A percentile compares a stretch with the other conserved stretches of the same genome.
Evolutionary conservation across 305 asterid species (phyloP).

Genomic region (Vinca major): DNA sequence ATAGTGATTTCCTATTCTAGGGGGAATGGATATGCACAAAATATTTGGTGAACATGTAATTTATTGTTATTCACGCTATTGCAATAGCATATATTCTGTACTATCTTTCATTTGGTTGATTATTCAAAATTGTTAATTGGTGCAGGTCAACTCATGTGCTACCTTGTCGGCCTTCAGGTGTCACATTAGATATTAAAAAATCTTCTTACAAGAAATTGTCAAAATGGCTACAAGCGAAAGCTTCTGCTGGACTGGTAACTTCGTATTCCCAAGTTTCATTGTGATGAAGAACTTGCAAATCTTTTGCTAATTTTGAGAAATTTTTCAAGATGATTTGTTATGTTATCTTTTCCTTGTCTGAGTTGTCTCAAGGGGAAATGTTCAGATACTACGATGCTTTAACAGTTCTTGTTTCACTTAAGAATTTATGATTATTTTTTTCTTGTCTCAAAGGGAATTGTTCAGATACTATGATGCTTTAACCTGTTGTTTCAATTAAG

Average conservation of each 20-base stretch:
- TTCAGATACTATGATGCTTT: background rate
- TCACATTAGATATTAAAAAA: conserved; percentile 76
- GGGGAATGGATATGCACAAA: background rate
- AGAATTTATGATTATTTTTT: background rate
- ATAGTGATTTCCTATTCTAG: background rate
- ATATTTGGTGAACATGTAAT: background rate
- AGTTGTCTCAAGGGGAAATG: background rate
- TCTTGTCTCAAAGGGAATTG: background rate
- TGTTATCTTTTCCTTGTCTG: background rate
- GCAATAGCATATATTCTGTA: background rate
- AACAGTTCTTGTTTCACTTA: background rate
- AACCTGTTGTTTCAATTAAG: background rate
- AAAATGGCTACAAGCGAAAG: conserved; percentile 86
- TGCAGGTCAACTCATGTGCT: conserved; percentile 87
- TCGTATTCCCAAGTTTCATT: background rate
- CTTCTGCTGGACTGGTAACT: conserved; percentile 63
- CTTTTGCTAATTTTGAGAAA: background rate
- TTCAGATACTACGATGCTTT: background rate
- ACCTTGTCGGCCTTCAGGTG: conserved; percentile 82
- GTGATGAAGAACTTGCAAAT: background rate
- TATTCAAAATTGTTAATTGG: conserved; percentile 13
- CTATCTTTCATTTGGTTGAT: conserved; percentile 7
- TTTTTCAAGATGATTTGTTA: background rate
- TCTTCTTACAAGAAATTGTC: conserved; percentile 91
- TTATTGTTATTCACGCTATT: background rate